phyloP scores from a whole-genome alignment of 148 eudicot genomes.

The Talinum fruticosum region DNA sequence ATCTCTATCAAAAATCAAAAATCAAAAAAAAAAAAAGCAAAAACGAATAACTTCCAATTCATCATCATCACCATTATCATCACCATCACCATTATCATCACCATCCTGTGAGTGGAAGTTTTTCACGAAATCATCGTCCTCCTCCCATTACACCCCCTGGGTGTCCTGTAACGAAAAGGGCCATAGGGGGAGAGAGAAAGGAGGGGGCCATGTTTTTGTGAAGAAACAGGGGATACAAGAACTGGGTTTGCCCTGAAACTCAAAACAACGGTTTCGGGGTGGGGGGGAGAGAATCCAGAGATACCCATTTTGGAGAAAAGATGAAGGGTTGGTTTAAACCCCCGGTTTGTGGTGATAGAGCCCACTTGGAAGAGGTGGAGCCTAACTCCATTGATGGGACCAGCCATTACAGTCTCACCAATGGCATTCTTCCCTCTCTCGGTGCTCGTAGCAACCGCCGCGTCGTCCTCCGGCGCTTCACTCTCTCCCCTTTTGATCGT shows the following conservation, averaged over 20 bases:
- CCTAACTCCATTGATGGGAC: constrained; percentile 26
- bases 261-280: neutral
- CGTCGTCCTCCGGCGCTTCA: constrained; percentile 31
- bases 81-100: neutral
- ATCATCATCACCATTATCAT: neutral
- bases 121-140: neutral
- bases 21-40: neutral
- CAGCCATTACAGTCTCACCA: constrained; percentile 42
- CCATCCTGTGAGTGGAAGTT: too few species aligned
- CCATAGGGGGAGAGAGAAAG: too few species aligned
- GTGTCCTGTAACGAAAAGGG: too few species aligned
- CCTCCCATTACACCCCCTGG: too few species aligned
- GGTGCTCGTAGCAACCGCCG: constrained; percentile 54
- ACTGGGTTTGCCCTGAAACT: neutral
- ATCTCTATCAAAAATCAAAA: too few species aligned
- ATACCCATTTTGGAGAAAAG: neutral
- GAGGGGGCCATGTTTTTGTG: neutral
- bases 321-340: neutral
- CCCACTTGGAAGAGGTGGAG: constrained; percentile 4
- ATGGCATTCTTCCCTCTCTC: constrained; percentile 65
- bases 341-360: neutral
- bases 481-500: constrained; percentile 47
- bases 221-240: neutral
- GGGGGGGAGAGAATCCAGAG: too few species aligned
- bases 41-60: neutral